These are phyloP conservation scores for Plenodomus biglobosus DNA, from an alignment of 2,329 filamentous ascomycete genomes.

Conservation along the genomic window DNA sequence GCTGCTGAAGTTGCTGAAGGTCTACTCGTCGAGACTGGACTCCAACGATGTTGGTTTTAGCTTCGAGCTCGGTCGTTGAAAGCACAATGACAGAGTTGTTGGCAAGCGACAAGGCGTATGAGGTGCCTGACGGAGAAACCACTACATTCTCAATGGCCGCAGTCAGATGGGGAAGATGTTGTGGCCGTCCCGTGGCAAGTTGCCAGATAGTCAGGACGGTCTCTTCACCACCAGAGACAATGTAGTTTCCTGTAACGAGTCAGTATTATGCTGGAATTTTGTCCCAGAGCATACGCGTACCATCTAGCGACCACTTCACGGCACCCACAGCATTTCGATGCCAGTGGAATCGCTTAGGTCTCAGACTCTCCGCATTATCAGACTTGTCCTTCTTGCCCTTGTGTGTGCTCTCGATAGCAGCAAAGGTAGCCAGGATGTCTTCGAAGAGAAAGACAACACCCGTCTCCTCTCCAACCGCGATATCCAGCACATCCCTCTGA, in stretches of 20 bases:
- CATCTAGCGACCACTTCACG: conserved; percentile 90
- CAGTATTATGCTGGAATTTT: conserved; percentile 6
- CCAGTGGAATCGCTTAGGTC: conserved; percentile 79
- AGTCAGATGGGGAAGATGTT: conserved; percentile 87
- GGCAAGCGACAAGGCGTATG: conserved; percentile 81
- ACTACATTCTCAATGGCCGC: conserved; percentile 82
- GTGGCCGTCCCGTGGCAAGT: conserved; percentile 78
- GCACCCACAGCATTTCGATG: conserved; percentile 81
- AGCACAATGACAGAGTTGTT: conserved; percentile 92
- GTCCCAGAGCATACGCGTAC: conserved; percentile 52
- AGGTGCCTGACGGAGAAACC: conserved; percentile 75
- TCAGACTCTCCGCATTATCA: conserved; percentile 43
- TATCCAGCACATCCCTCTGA: conserved; percentile 59
- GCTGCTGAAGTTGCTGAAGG: conserved; percentile 25
- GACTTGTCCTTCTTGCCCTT: conserved; percentile 28
- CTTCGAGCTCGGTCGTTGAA: conserved; percentile 85
- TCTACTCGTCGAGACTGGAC: conserved; percentile 61
- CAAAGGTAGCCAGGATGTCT: conserved; percentile 65
- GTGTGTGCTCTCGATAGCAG: conserved; percentile 46
- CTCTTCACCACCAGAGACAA: conserved; percentile 90
- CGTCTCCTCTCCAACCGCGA: conserved; percentile 74
- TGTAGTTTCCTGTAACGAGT: conserved; percentile 70
- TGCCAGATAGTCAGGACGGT: conserved; percentile 92
- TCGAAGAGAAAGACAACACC: conserved; percentile 82
- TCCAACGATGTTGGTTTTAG: conserved; percentile 80